A percentile compares a stretch with the other conserved stretches of the same genome.
These are phyloP conservation scores for Melaleuca alternifolia DNA, from an alignment of 345 rosid species.

Conservation along the genomic window DNA sequence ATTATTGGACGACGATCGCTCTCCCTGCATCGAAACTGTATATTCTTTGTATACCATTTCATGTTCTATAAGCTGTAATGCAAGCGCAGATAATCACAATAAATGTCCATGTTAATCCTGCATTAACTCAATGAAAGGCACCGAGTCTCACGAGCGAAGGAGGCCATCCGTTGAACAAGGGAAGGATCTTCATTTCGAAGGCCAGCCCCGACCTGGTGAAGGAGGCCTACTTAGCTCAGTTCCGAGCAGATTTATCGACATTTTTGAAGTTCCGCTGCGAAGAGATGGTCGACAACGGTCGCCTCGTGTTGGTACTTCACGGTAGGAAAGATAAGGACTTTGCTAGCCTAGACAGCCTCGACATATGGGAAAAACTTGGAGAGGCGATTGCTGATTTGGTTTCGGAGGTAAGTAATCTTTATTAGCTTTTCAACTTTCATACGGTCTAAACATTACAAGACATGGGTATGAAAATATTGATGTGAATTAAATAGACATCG, in stretches of 20 bases:
- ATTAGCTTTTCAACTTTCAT: not conserved
- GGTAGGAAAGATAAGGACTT: slow-evolving; percentile 3
- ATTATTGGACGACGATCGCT: too few species aligned
- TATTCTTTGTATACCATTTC: too few species aligned
- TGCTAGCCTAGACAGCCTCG: not conserved
- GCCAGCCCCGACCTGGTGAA: slow-evolving; percentile 7
- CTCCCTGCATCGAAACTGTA: too few species aligned
- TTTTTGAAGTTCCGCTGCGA: slow-evolving; percentile 6
- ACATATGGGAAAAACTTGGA: not conserved
- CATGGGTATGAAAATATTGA: not conserved
- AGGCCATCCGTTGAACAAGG: slow-evolving; percentile 10
- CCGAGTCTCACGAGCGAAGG: slow-evolving; percentile 1
- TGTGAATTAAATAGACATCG: not conserved
- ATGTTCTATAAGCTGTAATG: not conserved
- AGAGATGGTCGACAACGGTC: slow-evolving; percentile 10
- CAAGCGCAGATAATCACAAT: not conserved
- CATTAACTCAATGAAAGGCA: not conserved
- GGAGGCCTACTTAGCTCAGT: slow-evolving; percentile 12
- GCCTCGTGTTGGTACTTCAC: slow-evolving; percentile 1
- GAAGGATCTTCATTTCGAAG: slow-evolving; percentile 6
- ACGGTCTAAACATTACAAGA: not conserved
- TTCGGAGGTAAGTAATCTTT: not conserved
- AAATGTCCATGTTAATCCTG: not conserved
- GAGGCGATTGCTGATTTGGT: slow-evolving; percentile 3
- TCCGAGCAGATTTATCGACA: slow-evolving; percentile 5